Conservation (phyloP, 305 asterid species). For the Andrographis paniculata region DNA sequence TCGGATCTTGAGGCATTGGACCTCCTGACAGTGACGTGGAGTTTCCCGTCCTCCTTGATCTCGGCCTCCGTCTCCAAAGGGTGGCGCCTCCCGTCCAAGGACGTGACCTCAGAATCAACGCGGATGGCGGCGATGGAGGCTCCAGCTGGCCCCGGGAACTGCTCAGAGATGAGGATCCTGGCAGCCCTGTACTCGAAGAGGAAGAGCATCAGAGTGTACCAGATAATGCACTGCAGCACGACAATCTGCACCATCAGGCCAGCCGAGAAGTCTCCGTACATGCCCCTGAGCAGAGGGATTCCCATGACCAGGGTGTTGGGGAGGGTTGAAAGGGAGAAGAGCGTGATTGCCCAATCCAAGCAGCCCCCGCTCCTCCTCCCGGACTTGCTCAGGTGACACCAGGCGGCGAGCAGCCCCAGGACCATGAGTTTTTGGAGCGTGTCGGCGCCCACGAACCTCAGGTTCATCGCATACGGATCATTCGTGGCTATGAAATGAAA, state of each 20-base stretch:
- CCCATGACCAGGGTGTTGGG: slow-evolving; percentile 99
- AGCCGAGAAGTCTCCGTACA: slow-evolving; percentile 75
- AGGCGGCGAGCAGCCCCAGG: slow-evolving; percentile 40
- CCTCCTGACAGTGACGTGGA: slow-evolving; percentile 76
- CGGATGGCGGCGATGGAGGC: slow-evolving; percentile 86
- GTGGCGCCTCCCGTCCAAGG: slow-evolving; percentile 79
- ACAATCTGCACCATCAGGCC: slow-evolving; percentile 83
- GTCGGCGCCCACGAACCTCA: slow-evolving; percentile 81
- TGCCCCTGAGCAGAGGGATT: slow-evolving; percentile 71
- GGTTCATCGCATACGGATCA: slow-evolving; percentile 74
- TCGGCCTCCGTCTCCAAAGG: slow-evolving; percentile 70
- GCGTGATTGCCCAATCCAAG: slow-evolving; percentile 80
- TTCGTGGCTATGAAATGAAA: slow-evolving; percentile 83
- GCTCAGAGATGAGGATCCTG: slow-evolving; percentile 63
- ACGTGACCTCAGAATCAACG: slow-evolving; percentile 81
- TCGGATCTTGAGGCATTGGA: slow-evolving; percentile 89
- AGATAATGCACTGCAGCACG: slow-evolving; percentile 80
- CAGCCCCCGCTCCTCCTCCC: too few relatives aligned
- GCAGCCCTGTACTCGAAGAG: slow-evolving; percentile 86
- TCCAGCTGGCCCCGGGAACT: slow-evolving; percentile 81
- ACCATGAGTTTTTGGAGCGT: slow-evolving; percentile 73
- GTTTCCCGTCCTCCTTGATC: slow-evolving; percentile 71
- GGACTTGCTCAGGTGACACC: slow-evolving; percentile 53
- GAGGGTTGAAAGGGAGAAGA: slow-evolving; percentile 74
- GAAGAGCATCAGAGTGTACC: slow-evolving; percentile 93